Percentiles rank a stretch among this genome's conserved stretches.
Evolutionary conservation across 2,329 filamentous ascomycete genomes (phyloP).

Genomic region (Fusarium sp.): DNA sequence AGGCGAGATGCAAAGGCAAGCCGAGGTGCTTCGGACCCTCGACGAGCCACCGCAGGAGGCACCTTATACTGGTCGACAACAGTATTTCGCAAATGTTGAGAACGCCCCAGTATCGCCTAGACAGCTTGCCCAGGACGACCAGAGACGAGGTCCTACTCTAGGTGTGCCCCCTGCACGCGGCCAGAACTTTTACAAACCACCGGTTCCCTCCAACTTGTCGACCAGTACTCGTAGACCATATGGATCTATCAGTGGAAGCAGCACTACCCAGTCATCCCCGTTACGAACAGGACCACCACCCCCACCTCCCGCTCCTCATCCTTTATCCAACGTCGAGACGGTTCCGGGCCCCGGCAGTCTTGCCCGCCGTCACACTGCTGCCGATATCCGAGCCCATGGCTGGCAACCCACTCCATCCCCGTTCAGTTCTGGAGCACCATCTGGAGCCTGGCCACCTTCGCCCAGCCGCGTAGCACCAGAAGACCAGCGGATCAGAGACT

Average conservation of each 20-base stretch:
- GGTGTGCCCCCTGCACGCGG: slow-evolving; percentile 70
- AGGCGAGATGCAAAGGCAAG: slow-evolving; percentile 71
- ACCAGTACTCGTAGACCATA: slow-evolving; percentile 82
- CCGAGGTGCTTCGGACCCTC: slow-evolving; percentile 66
- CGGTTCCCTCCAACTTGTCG: slow-evolving; percentile 84
- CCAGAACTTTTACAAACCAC: slow-evolving; percentile 77
- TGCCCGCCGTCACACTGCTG: slow-evolving; percentile 89
- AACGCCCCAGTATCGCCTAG: slow-evolving; percentile 87
- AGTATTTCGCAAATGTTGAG: slow-evolving; percentile 76
- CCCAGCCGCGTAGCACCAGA: slow-evolving; percentile 63
- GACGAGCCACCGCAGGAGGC: slow-evolving; percentile 75
- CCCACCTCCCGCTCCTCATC: slow-evolving; percentile 74
- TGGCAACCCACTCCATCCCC: slow-evolving; percentile 76
- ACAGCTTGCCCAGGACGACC: slow-evolving; percentile 87
- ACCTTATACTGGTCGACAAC: slow-evolving; percentile 74
- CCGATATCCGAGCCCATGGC: slow-evolving; percentile 91
- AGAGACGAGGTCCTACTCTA: slow-evolving; percentile 78
- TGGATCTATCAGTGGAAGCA: slow-evolving; percentile 84
- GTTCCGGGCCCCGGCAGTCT: slow-evolving; percentile 77
- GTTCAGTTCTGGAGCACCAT: slow-evolving; percentile 68
- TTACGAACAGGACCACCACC: slow-evolving; percentile 75
- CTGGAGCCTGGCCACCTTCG: slow-evolving; percentile 67
- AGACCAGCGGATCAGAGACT: slow-evolving; percentile 69
- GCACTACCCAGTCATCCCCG: slow-evolving; percentile 75
- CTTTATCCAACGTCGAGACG: slow-evolving; percentile 71